phyloP scores from a whole-genome alignment of 2,329 filamentous ascomycete genomes.

The Drechslerella dactyloides region DNA sequence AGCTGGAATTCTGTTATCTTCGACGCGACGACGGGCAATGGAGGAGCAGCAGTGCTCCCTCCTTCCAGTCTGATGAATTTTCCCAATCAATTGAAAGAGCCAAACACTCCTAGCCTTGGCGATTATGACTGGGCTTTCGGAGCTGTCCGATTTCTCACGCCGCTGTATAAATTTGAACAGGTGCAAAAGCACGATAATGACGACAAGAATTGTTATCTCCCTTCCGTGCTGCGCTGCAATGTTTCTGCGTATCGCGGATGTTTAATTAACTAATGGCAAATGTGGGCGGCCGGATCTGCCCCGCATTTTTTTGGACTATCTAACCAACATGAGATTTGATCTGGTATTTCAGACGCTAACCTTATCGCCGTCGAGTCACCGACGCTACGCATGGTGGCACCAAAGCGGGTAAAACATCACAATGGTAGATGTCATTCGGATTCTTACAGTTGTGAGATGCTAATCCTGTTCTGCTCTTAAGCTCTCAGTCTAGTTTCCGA shows the following conservation, averaged over 20 bases:
- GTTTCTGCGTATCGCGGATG: conserved; percentile 30
- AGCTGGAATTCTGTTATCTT: background rate
- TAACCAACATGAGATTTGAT: background rate
- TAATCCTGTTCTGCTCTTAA: too few species aligned
- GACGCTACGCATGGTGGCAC: too few species aligned
- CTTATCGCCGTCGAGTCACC: too few species aligned
- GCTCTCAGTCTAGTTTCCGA: too few species aligned
- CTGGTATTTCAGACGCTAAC: too few species aligned
- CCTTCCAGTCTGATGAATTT: too few species aligned
- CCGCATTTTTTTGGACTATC: conserved; percentile 19
- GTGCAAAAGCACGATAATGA: conserved; percentile 3
- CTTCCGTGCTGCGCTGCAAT: conserved; percentile 19
- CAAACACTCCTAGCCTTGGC: background rate
- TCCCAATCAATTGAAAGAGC: too few species aligned
- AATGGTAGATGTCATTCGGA: too few species aligned
- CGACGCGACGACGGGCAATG: background rate
- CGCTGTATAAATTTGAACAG: background rate
- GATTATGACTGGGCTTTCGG: background rate
- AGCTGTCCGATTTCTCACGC: background rate
- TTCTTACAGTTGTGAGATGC: too few species aligned
- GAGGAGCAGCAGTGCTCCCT: too few species aligned
- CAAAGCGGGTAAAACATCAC: too few species aligned
- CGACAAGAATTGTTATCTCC: conserved; percentile 13
- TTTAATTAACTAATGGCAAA: conserved; percentile 4
- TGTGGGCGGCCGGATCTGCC: conserved; percentile 21